Evolutionary conservation across 768 basidiomycete species (phyloP).

Genomic region (Myochromella boudieri): DNA sequence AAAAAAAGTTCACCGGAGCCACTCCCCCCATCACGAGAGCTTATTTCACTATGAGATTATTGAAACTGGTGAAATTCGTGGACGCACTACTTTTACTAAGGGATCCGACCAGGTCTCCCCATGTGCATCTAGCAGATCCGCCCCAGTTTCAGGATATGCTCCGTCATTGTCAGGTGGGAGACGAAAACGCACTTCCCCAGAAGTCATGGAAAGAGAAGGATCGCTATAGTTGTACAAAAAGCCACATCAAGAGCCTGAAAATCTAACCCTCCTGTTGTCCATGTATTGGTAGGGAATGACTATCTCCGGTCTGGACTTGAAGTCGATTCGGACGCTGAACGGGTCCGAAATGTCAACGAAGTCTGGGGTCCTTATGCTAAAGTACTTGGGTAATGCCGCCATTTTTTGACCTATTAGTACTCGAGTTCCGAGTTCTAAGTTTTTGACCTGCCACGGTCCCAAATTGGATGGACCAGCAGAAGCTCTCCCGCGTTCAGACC

Average conservation of each 20-base stretch:
- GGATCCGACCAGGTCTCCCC: background rate
- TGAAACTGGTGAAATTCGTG: background rate
- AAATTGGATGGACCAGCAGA: too few relatives aligned
- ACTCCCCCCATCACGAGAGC: background rate
- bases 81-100: background rate
- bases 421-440: too few relatives aligned
- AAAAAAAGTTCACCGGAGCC: too few relatives aligned
- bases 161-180: slow-evolving; percentile 9
- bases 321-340: background rate
- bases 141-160: background rate
- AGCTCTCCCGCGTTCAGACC: too few relatives aligned
- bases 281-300: background rate
- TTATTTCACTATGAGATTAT: background rate
- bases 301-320: background rate
- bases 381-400: too few relatives aligned
- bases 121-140: background rate
- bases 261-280: background rate
- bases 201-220: background rate
- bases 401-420: too few relatives aligned
- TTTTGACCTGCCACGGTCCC: too few relatives aligned
- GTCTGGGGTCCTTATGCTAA: too few relatives aligned
- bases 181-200: slow-evolving; percentile 20
- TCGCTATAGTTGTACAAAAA: slow-evolving; percentile 21
- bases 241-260: slow-evolving; percentile 1
- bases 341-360: background rate